phyloP scores from a whole-genome alignment of 1,139 yeast genomes.

The Yarrowia galli region DNA sequence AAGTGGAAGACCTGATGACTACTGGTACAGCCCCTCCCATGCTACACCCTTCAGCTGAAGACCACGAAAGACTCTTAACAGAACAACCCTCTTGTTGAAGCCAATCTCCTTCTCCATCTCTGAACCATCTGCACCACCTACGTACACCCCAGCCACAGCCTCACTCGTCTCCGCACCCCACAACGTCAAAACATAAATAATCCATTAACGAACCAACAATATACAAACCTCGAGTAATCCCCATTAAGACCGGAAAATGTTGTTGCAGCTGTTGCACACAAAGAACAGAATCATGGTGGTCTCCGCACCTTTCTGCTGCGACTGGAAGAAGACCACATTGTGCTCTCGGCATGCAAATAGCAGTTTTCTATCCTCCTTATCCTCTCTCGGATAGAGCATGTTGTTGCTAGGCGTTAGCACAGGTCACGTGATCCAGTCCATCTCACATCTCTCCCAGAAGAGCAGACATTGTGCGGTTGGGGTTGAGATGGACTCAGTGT shows the following conservation, averaged over 20 bases:
- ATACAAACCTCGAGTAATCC: conserved; percentile 6
- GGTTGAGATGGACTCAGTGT: conserved; percentile 30
- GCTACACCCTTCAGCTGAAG: no score
- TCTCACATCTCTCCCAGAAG: neutral
- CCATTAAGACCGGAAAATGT: conserved; percentile 35
- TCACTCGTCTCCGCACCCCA: neutral
- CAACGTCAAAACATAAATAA: conserved; percentile 30
- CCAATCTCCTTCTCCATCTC: no score
- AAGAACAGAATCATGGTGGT: conserved; percentile 70
- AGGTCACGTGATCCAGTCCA: no score
- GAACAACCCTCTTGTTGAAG: no score
- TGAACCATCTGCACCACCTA: no score
- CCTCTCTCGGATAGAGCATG: conserved; percentile 98
- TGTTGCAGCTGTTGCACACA: conserved; percentile 39
- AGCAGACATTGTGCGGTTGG: conserved; percentile 37
- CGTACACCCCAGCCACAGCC: no score
- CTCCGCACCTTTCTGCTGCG: conserved; percentile 92
- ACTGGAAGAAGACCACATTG: conserved; percentile 95
- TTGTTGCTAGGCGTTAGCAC: conserved; percentile 64
- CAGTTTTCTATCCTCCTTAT: conserved; percentile 69
- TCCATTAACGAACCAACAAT: conserved; percentile 32
- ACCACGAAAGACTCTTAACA: no score
- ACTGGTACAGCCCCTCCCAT: no score
- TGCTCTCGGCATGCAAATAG: conserved; percentile 90
- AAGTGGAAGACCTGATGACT: no score